Evolutionary conservation across 2,329 filamentous ascomycete genomes (phyloP), one percentile per base, ranked within the genome.

Genomic region (Trichoderma sp.): DNA sequence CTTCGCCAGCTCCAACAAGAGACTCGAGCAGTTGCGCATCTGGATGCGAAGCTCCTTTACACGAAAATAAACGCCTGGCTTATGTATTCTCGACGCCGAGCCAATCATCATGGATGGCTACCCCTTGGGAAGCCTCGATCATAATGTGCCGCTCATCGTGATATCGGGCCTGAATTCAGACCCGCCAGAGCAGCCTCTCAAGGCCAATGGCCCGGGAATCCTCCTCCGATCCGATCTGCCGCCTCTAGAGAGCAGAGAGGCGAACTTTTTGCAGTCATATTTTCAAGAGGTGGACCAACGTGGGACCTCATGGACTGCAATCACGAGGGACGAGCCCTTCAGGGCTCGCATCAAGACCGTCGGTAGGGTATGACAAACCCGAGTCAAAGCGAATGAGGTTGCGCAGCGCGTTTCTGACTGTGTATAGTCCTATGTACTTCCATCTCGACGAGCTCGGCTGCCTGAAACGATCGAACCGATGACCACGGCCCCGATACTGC

Each of bases 121-220:
- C 81, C 91, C 92, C 67, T 79, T 83, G 70, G 91, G 91, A 80
- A 97, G 94, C 83, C 85, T 97, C 79, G 88, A 90, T 78, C 94
- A 96, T 81, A 96, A 96, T 81, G 86, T 96, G 75, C 95, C 95
- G 43, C 86, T 97, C 69, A 82, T 98, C 71, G 84, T 96, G 58
- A 87, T 97, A 40, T 93, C 93, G 47, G 96, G 95, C 14, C 86
- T 97, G 81, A 76, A 77, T 77, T 56, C 81, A 79, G 75, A 77
- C 31, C 73, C 83, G 72, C 79, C 83, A 70, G 76, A 81, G 65
- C 74, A 83, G 61, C 81, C 85, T 72, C 82, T 82, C 58, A 84
- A 84, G 64, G 83, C 91, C 52, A 84, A 87, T 74, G 87, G 88
- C 70, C 82, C 84, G 66, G 88, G 86, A 24, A 84, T 88, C 52